Conservation (phyloP, 345 rosid genomes). For the Cardiospermum halicacabum region DNA sequence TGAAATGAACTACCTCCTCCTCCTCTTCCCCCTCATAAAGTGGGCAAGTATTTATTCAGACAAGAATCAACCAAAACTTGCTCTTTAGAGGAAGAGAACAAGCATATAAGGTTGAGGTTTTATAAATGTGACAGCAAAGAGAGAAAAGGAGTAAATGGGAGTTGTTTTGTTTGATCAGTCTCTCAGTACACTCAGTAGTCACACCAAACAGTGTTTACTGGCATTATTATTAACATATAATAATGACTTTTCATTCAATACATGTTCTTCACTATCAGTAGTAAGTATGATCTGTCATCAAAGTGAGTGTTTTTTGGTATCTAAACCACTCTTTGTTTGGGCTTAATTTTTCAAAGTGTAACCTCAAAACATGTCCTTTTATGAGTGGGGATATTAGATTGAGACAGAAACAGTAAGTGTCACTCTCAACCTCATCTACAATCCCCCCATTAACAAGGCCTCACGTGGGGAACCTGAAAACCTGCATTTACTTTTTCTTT, state of each 20-base stretch:
- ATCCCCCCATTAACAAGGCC: background rate
- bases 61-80: conserved; percentile 11
- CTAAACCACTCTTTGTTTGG: background rate
- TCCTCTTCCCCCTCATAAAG: background rate
- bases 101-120: background rate
- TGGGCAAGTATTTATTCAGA: background rate
- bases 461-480: background rate
- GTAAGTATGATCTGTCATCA: conserved; percentile 1
- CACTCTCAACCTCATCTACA: background rate
- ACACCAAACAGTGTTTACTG: no score
- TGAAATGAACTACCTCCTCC: no score
- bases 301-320: background rate
- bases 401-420: background rate
- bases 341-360: no score
- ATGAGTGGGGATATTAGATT: background rate
- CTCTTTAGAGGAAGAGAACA: conserved; percentile 6
- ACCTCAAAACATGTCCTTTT: background rate
- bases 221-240: no score
- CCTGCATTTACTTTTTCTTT: background rate
- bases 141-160: background rate
- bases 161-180: no score
- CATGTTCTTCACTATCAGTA: no score
- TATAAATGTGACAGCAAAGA: background rate
- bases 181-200: conserved; percentile 9
- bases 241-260: no score